These are phyloP conservation scores for Starmera caribaea DNA, from an alignment of 805 yeast species.

Conservation along the genomic window DNA sequence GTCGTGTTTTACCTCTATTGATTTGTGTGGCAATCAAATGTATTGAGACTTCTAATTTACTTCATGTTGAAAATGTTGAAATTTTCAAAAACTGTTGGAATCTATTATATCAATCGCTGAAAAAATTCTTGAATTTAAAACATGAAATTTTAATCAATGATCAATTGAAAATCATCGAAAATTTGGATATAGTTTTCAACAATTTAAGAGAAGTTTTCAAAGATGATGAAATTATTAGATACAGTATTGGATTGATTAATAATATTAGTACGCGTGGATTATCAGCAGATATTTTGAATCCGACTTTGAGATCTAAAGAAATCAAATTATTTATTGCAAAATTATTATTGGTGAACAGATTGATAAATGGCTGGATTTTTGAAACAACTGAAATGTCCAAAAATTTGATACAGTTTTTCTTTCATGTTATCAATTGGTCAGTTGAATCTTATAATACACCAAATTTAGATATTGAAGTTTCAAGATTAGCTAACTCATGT, in stretches of 20 bases:
- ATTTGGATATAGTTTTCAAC: slow-evolving; percentile 44
- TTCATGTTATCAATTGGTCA: slow-evolving; percentile 43
- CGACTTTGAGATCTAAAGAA: slow-evolving; percentile 17
- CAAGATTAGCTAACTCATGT: slow-evolving; percentile 55
- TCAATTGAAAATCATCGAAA: slow-evolving; percentile 54
- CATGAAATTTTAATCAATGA: slow-evolving; percentile 43
- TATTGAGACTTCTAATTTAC: slow-evolving; percentile 5
- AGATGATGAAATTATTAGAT: slow-evolving; percentile 29
- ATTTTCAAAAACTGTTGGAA: slow-evolving; percentile 20
- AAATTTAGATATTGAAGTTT: slow-evolving; percentile 41
- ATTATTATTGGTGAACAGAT: slow-evolving; percentile 49
- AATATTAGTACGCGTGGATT: slow-evolving; percentile 49
- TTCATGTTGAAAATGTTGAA: slow-evolving; percentile 4
- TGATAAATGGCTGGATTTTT: slow-evolving; percentile 29
- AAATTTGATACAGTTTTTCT: slow-evolving; percentile 35
- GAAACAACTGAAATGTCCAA: slow-evolving; percentile 17
- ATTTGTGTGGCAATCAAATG: slow-evolving; percentile 31
- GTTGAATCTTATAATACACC: slow-evolving; percentile 45
- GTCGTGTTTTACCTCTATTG: slow-evolving; percentile 47
- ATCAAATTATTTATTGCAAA: slow-evolving; percentile 50
- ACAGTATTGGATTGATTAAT: slow-evolving; percentile 37
- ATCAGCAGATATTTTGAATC: slow-evolving; percentile 24
- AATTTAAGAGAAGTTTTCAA: slow-evolving; percentile 30
- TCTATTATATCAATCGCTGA: slow-evolving; percentile 23
- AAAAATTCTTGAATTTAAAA: slow-evolving; percentile 36